Conservation (phyloP, 768 basidiomycete species). For the Mycena belliarum region DNA sequence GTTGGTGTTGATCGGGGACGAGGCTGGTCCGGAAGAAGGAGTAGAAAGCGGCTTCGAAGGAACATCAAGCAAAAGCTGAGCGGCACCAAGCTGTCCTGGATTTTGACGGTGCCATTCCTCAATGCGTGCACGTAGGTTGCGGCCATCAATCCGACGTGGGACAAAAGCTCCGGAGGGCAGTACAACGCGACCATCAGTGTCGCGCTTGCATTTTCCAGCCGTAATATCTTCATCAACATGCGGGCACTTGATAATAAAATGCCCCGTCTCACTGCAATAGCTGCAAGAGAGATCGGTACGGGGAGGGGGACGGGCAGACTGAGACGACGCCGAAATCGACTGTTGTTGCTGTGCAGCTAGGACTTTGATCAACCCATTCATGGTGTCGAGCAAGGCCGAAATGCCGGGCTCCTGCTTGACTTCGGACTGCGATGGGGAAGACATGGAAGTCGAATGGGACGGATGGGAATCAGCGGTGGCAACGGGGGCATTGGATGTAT, state of each 20-base stretch:
- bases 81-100: slow-evolving; percentile 12
- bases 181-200: slow-evolving; percentile 25
- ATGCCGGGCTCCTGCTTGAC: slow-evolving; percentile 4
- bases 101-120: slow-evolving; percentile 16
- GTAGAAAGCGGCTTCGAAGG: no score
- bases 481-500: background rate
- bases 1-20: no score
- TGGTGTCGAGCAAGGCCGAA: background rate
- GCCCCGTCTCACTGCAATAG: background rate
- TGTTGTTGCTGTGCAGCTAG: slow-evolving; percentile 1
- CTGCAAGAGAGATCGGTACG: background rate
- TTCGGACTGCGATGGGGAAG: background rate
- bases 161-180: slow-evolving; percentile 21
- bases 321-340: background rate
- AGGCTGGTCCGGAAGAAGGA: no score
- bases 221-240: background rate
- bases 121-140: slow-evolving; percentile 1
- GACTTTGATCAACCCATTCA: slow-evolving; percentile 9
- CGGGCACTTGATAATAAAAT: background rate
- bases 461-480: background rate
- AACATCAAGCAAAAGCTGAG: background rate
- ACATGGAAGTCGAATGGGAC: background rate
- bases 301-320: background rate
- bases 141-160: slow-evolving; percentile 10
- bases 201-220: slow-evolving; percentile 20